These are phyloP conservation scores for Bombardia bombarda DNA, from an alignment of 495 filamentous ascomycete species.

Conservation along the genomic window DNA sequence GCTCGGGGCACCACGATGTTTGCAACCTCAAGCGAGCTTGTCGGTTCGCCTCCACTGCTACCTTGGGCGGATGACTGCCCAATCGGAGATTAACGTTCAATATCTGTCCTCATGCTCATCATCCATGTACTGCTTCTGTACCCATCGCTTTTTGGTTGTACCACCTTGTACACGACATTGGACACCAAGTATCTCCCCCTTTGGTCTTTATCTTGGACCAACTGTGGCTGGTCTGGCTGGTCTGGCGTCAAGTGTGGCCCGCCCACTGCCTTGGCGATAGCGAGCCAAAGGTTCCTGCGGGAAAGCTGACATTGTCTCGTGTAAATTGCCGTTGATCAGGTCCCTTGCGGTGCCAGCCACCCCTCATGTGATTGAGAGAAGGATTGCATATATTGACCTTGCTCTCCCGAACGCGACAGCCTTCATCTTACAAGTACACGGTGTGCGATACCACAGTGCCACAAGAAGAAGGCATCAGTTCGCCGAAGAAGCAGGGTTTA, in stretches of 20 bases:
- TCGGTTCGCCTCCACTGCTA: conserved; percentile 5
- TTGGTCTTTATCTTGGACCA: neutral
- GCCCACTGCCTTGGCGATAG: no score
- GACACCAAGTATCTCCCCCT: neutral
- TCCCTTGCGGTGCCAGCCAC: no score
- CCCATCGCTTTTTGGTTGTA: conserved; percentile 1
- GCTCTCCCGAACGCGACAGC: no score
- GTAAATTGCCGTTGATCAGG: neutral
- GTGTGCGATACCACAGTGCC: no score
- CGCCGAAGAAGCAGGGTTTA: no score
- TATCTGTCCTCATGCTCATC: conserved; percentile 13
- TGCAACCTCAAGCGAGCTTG: conserved; percentile 8
- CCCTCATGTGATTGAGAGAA: no score
- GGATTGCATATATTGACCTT: no score
- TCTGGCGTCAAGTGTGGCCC: no score
- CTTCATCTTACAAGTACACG: no score
- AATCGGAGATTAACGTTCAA: conserved; percentile 14
- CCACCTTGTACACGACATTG: neutral
- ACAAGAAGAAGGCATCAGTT: no score
- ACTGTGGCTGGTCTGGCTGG: neutral
- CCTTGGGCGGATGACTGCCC: conserved; percentile 1
- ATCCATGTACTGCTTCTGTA: neutral
- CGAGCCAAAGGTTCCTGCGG: neutral
- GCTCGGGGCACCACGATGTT: neutral
- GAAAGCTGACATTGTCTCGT: neutral